A percentile compares a stretch with the other conserved stretches of the same genome.
These are phyloP conservation scores for Melastoma candidum DNA, from an alignment of 441 rosid genomes.

Conservation along the genomic window DNA sequence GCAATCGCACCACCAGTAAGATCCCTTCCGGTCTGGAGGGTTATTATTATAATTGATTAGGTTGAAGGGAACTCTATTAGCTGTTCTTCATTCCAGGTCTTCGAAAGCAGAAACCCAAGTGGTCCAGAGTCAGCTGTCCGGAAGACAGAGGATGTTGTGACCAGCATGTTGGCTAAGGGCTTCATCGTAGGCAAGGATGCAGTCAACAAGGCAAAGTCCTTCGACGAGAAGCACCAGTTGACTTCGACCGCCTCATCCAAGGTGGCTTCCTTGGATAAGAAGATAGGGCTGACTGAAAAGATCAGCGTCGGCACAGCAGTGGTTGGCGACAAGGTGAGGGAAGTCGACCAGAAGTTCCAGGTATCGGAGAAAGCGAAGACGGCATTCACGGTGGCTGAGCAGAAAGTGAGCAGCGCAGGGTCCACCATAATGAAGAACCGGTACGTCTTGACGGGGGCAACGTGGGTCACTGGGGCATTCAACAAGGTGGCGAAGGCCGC, in stretches of 20 bases:
- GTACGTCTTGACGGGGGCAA: background rate
- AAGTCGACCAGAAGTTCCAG: constrained; percentile 10
- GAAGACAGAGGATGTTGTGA: constrained; percentile 8
- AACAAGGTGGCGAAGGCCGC: constrained; percentile 7
- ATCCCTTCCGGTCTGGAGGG: no score
- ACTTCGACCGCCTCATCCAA: background rate
- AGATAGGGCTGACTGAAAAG: constrained; percentile 7
- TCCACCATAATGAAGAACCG: constrained; percentile 8
- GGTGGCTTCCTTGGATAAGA: constrained; percentile 4
- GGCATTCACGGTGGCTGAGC: constrained; percentile 4
- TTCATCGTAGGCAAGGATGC: constrained; percentile 5
- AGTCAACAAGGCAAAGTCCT: constrained; percentile 2
- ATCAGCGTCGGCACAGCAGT: constrained; percentile 3
- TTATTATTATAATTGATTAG: no score
- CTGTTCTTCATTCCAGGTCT: no score
- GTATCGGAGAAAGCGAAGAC: constrained; percentile 7
- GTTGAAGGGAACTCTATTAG: no score
- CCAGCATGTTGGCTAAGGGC: constrained; percentile 11
- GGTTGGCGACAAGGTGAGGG: constrained; percentile 8
- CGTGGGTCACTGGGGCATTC: constrained; percentile 9
- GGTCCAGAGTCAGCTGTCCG: constrained; percentile 2
- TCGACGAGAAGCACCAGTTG: constrained; percentile 4
- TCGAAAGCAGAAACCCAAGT: no score
- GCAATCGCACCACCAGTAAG: background rate
- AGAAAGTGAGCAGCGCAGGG: constrained; percentile 9